Percentiles rank a stretch among this genome's conserved stretches.
Evolutionary conservation across 805 yeast genomes (phyloP).

Genomic region (Metschnikowia matae): DNA sequence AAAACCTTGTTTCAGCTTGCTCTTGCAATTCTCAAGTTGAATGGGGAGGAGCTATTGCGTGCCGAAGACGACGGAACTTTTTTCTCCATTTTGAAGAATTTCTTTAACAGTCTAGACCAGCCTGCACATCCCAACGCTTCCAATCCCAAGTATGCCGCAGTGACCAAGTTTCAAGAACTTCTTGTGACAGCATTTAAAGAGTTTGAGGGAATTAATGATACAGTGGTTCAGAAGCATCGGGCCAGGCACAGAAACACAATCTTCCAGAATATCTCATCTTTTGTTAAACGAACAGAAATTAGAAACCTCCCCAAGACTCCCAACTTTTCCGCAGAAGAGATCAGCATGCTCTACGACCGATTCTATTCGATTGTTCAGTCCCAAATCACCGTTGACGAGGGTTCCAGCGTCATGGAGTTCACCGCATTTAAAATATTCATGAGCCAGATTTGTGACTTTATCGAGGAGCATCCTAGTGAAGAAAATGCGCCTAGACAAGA

Average conservation of each 20-base stretch:
- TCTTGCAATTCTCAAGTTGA: conserved; percentile 80
- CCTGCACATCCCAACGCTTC: conserved; percentile 72
- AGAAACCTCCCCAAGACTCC: conserved; percentile 77
- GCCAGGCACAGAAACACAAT: conserved; percentile 70
- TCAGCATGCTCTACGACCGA: conserved; percentile 77
- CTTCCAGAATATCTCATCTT: conserved; percentile 79
- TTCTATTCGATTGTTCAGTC: conserved; percentile 74
- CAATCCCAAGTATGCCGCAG: conserved; percentile 57
- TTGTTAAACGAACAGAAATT: conserved; percentile 87
- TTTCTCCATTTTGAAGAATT: conserved; percentile 77
- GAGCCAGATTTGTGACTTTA: conserved; percentile 81
- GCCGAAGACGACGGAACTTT: conserved; percentile 92
- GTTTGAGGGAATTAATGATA: conserved; percentile 75
- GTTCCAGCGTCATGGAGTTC: conserved; percentile 68
- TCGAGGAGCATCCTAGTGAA: conserved; percentile 25
- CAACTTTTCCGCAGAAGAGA: conserved; percentile 52
- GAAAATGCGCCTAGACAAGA: conserved; percentile 25
- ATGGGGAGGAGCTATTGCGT: conserved; percentile 75
- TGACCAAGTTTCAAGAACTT: conserved; percentile 84
- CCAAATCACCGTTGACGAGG: conserved; percentile 45
- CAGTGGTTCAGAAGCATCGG: conserved; percentile 64
- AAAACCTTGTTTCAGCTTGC: conserved; percentile 89
- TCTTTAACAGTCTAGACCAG: conserved; percentile 72
- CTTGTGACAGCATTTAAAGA: conserved; percentile 91
- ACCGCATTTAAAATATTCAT: conserved; percentile 69